Conservation (phyloP, 345 rosid genomes). For the Euphorbia peplus region DNA sequence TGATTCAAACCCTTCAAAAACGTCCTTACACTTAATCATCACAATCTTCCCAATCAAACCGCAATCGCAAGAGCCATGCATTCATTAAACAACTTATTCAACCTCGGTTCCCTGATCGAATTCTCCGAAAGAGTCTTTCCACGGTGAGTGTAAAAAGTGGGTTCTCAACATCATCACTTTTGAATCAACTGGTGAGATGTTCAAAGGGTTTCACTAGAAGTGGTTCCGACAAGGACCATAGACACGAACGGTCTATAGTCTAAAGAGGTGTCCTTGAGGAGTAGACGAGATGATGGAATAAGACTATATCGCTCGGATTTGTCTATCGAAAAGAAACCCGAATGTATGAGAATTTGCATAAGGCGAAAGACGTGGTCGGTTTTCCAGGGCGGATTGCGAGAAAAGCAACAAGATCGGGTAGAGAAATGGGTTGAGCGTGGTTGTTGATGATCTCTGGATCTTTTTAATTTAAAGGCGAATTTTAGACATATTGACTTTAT, state of each 20-base stretch:
- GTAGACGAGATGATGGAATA: constrained; percentile 5
- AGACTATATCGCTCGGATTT: background rate
- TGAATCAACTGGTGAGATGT: background rate
- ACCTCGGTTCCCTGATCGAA: background rate
- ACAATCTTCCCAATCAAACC: background rate
- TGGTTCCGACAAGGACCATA: background rate
- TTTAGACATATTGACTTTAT: constrained; percentile 34
- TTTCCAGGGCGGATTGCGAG: constrained; percentile 18
- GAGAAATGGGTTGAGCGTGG: constrained; percentile 34
- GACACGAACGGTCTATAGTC: background rate
- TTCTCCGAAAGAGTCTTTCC: background rate
- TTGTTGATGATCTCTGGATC: constrained; percentile 35
- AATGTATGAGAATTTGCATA: background rate
- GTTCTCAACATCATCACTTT: constrained; percentile 6
- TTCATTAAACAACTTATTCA: constrained; percentile 2
- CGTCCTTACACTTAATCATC: background rate
- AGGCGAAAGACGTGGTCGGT: constrained; percentile 2
- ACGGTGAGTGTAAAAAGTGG: constrained; percentile 1
- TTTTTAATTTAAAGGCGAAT: constrained; percentile 37
- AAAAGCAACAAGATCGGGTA: constrained; percentile 19
- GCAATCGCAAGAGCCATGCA: constrained; percentile 21
- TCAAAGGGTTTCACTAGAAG: background rate
- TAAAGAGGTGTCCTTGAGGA: constrained; percentile 1
- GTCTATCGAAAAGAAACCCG: background rate
- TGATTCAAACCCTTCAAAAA: constrained; percentile 17